Evolutionary conservation across 2,329 filamentous ascomycete genomes (phyloP), one percentile per base, ranked within the genome.

Genomic region (Decorospora gaudefroyi): DNA sequence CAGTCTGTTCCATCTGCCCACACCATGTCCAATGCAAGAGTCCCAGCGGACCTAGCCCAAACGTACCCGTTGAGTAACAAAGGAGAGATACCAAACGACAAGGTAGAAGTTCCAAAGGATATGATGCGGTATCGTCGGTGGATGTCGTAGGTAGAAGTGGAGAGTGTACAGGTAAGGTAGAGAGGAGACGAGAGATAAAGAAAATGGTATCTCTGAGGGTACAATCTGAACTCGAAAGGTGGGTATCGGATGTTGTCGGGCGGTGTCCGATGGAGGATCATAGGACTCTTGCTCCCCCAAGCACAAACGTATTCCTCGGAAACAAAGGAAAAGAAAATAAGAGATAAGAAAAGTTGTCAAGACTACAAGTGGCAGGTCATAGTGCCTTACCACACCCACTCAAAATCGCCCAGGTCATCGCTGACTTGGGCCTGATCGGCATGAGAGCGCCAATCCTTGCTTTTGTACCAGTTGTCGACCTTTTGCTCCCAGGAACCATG

Each of bases 331-430:
- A 60, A 59, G 55, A 54, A 56, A 49, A 49, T 51, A 62, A 66
- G 59, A 59, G 65, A 68, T 68, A 58, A 61, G 62, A 59, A 53
- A 62, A 62, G 62, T 52, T 64, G 66, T 69, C 67, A 69, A 68
- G 65, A 74, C 77, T 81, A 83, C 71, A 82, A 78, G 71, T 83
- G 80, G 70, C 39, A 54, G 82, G 77, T 69, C 35, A 39, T 84
- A 84, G 72, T 88, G 84, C 84, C 88, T 47, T 95, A 75, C 88
- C 89, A 78, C 90, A 96, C 89, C 86, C 92, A 95, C 83, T 95
- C 90, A 77, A 91, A 75, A 67, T 92, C 87, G 67, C 85, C 85
- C 70, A 88, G 81, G 74, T 87, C 85, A 65, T 86, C 84, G 64
- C 81, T 55, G 42, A 45, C 41, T 8, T 55, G 53, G 47, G 57